Base-by-base conservation (phyloP, 805 yeast species). In the Pichia paraexigua region DNA sequence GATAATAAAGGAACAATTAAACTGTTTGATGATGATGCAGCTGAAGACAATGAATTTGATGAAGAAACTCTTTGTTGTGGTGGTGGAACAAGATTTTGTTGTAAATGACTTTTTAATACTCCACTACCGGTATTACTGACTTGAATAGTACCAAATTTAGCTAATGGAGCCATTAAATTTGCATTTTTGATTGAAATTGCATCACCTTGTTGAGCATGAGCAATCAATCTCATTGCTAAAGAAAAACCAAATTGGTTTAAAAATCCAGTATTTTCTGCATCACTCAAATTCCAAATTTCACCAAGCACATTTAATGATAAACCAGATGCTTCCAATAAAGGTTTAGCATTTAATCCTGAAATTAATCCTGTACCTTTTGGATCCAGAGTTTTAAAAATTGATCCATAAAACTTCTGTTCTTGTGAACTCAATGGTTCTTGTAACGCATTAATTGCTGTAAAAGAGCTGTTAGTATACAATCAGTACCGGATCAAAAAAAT, bases 201-300 rank as follows among this genome's bases (percentile, higher is more conserved):
- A 4, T 76, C 76, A 25, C 95, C 95, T 11, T 74, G 66, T 71
- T 94, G 98, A 44, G 87, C 83, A 63, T 88, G 87, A 27, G 95
- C 96, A 61, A 94, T 87, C 58, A 89, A 72, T 65, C 99, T 79
- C 80, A 94, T 77, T 21, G 97, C 96, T 49, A 82, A 77, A 55
- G 86, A 79, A 68, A 94, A 94, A 25, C 91, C 92, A 51, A 77
- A 74, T 63, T 83, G 87, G 59, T 84, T 85, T 56, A 94, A 73
- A 62, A 83, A 86, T 0, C 99, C 99, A 56, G 82, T 76, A 70
- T 89, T 89, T 53, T 81, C 83, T n/a, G 79, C 77, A 69, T 94
- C 99, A n/a, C 96, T 90, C 37, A 86, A 65, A 66, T 87, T 91
- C 99, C 99, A 94, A 56, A 94, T 83, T 67, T 90, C 94, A 11